These are phyloP conservation scores for Micromonas pusilla DNA, from an alignment of 139 green algal species.

Conservation along the genomic window DNA sequence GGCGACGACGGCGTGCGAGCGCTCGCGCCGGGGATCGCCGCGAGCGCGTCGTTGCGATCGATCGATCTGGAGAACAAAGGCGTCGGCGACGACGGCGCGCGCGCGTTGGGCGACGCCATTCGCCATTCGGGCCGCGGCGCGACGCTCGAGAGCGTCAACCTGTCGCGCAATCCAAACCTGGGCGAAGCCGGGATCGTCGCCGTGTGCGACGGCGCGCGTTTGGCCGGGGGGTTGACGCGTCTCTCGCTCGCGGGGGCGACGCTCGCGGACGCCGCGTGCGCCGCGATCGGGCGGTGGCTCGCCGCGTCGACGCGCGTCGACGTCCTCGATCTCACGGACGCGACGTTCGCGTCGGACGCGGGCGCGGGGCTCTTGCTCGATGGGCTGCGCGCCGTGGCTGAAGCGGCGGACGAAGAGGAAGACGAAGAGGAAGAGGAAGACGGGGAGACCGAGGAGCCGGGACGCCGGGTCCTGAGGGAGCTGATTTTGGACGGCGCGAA, in stretches of 20 bases:
- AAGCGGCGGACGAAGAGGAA: neutral
- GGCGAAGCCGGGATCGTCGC: neutral
- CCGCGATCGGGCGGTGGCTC: neutral
- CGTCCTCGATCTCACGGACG: neutral
- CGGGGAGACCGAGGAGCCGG: neutral
- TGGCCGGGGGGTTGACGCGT: neutral
- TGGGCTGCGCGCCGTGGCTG: neutral
- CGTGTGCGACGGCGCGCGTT: neutral
- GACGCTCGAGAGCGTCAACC: neutral
- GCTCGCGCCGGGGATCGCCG: neutral
- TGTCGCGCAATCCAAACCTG: neutral
- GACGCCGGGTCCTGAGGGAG: neutral
- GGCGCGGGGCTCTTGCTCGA: neutral
- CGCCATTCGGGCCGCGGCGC: neutral
- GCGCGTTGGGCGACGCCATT: neutral
- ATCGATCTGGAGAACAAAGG: constrained; percentile 17
- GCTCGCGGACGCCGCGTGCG: neutral
- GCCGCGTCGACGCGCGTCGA: neutral
- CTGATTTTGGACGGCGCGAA: neutral
- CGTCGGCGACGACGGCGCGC: neutral
- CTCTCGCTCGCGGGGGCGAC: neutral
- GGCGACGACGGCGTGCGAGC: neutral
- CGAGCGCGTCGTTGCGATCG: neutral
- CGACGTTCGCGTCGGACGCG: neutral
- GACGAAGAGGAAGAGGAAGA: neutral